Percentiles rank a stretch among this genome's conserved stretches.
These are phyloP conservation scores for Scheffersomyces quercinus DNA, from an alignment of 1,139 yeast genomes.

Conservation along the genomic window DNA sequence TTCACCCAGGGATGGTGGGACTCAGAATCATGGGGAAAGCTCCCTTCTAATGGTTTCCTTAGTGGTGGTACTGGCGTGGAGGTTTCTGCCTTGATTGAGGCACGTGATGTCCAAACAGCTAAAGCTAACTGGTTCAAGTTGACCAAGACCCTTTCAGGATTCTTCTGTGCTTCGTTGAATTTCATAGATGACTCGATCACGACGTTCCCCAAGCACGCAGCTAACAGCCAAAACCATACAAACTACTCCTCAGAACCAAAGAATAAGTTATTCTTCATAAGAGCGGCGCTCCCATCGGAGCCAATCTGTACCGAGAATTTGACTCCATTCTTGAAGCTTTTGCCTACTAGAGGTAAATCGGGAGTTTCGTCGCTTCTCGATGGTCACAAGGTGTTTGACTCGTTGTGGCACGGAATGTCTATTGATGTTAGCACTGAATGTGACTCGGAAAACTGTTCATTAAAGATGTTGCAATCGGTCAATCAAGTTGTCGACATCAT, in stretches of 20 bases:
- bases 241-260: constrained; percentile 39
- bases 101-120: constrained; percentile 55
- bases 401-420: constrained; percentile 94
- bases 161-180: constrained; percentile 93
- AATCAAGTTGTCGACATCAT: constrained; percentile 75
- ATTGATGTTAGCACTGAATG: constrained; percentile 75
- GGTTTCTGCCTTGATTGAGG: constrained; percentile 83
- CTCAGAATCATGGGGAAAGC: constrained; percentile 79
- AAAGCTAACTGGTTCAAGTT: constrained; percentile 67
- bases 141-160: constrained; percentile 79
- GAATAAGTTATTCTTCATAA: constrained; percentile 55
- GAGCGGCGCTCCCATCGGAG: constrained; percentile 93
- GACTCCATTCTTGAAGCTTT: constrained; percentile 85
- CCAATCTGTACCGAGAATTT: constrained; percentile 97
- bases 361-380: constrained; percentile 85
- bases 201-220: constrained; percentile 57
- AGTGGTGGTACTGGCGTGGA: constrained; percentile 98
- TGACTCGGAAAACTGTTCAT: constrained; percentile 41
- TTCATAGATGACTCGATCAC: constrained; percentile 82
- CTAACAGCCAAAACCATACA: constrained; percentile 8
- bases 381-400: constrained; percentile 94
- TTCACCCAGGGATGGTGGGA: constrained; percentile 98
- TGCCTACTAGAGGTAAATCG: constrained; percentile 91
- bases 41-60: constrained; percentile 68
- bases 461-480: constrained; percentile 67